These are phyloP conservation scores for Pholiota microspora DNA, from an alignment of 768 basidiomycete species.

Conservation along the genomic window DNA sequence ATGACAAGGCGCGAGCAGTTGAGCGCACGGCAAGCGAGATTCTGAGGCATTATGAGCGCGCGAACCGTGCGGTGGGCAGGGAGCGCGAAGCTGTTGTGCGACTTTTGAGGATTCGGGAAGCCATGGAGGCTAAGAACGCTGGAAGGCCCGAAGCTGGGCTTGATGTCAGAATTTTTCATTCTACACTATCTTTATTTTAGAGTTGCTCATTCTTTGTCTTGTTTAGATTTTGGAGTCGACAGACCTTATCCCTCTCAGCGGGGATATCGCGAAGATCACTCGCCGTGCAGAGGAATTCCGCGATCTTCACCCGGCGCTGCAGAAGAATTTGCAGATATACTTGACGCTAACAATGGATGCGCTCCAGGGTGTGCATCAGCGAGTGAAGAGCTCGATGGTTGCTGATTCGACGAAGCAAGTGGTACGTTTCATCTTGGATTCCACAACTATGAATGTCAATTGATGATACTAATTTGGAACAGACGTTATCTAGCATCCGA, in stretches of 20 bases:
- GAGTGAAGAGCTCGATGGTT: slow-evolving; percentile 65
- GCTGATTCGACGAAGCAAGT: slow-evolving; percentile 77
- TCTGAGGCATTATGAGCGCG: slow-evolving; percentile 75
- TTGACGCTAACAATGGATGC: slow-evolving; percentile 92
- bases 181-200: slow-evolving; percentile 23
- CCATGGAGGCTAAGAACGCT: slow-evolving; percentile 69
- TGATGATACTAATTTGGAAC: slow-evolving; percentile 10
- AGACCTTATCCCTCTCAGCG: slow-evolving; percentile 82
- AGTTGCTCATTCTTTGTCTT: neutral
- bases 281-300: slow-evolving; percentile 88
- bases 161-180: slow-evolving; percentile 47
- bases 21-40: slow-evolving; percentile 80
- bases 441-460: no score
- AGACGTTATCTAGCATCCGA: slow-evolving; percentile 67
- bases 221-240: slow-evolving; percentile 82
- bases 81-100: slow-evolving; percentile 73
- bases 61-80: slow-evolving; percentile 68
- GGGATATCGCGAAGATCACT: slow-evolving; percentile 83
- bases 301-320: slow-evolving; percentile 80
- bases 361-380: slow-evolving; percentile 78
- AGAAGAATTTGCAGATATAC: slow-evolving; percentile 86
- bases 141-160: slow-evolving; percentile 76
- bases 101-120: slow-evolving; percentile 78
- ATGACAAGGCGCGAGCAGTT: slow-evolving; percentile 63
- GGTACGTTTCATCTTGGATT: slow-evolving; percentile 43